Base-by-base conservation (phyloP, 495 filamentous ascomycete genomes). In the Aspergillus sclerotioniger region DNA sequence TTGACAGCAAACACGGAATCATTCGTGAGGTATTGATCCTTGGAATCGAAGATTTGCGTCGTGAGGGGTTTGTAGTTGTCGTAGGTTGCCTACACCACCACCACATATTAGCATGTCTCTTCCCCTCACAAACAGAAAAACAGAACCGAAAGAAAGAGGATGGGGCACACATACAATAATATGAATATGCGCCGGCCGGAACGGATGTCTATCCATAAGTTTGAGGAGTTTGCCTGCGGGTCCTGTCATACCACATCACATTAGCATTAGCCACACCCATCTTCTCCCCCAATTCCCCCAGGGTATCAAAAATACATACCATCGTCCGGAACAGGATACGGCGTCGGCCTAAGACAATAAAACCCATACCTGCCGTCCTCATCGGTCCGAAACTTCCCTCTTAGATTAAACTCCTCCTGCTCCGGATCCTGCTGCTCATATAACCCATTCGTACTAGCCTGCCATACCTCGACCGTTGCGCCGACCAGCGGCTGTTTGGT, bases 131-230 rank as follows among this genome's bases (percentile, higher is more conserved):
- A n/a, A n/a, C n/a, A n/a, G n/a, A n/a, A n/a, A n/a, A n/a, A n/a
- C n/a, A n/a, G n/a, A n/a, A n/a, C n/a, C n/a, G n/a, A n/a, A 32
- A 13, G 39, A 17, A 33, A 39, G 8, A 39, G 21, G 57, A 47
- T 44, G 19, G 20, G 13, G 0, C 5, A 44, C 39, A 59, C 81
- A 68, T 72, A 88, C 86, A 73, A 92, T 86, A 61, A 93, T 87
- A 71, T 95, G 90, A 61, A 95, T 91, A 66, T 93, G 90, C 37
- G 87, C 90, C 33, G 90, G 90, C 25, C 90, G 78, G 78, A 87
- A 90, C n/a, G 89, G 88, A 71, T 92, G 85, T 16, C 87, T 76
- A 60, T 90, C 87, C 59, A 90, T 79, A 50, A 87, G 60, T 44
- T 75, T 54, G 12, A 81, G 67, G 13, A 81, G 55, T 65, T 76